These are phyloP conservation scores for Diospyros lotus DNA, from an alignment of 148 eudicot genomes.

Conservation along the genomic window DNA sequence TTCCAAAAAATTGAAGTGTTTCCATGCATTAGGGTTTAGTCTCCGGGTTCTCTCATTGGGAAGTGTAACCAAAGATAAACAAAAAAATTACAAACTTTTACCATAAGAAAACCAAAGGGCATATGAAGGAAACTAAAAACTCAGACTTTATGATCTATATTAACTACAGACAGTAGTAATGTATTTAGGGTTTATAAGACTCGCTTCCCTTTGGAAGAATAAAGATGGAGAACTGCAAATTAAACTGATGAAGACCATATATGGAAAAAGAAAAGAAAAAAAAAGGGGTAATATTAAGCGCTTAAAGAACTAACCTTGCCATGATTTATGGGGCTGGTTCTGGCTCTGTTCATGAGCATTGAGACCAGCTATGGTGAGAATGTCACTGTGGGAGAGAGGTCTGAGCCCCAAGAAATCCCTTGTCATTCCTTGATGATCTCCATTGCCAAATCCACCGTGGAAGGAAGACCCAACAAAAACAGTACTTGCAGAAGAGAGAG, in stretches of 20 bases:
- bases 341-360: slow-evolving; percentile 13
- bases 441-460: slow-evolving; percentile 6
- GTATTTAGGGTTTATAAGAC: too few relatives aligned
- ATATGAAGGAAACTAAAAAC: too few relatives aligned
- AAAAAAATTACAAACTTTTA: too few relatives aligned
- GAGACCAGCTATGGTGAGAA: slow-evolving; percentile 49
- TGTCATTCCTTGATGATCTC: slow-evolving; percentile 54
- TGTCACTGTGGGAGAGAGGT: slow-evolving; percentile 62
- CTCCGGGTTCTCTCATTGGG: too few relatives aligned
- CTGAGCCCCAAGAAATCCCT: slow-evolving; percentile 82
- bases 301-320: slow-evolving; percentile 38
- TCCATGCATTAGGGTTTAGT: too few relatives aligned
- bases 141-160: too few relatives aligned
- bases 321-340: slow-evolving; percentile 32
- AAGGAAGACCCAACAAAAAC: slow-evolving; percentile 28
- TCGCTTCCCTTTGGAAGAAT: too few relatives aligned
- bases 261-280: neutral
- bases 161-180: too few relatives aligned
- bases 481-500: slow-evolving; percentile 27
- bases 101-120: too few relatives aligned
- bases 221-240: too few relatives aligned
- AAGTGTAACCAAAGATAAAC: too few relatives aligned
- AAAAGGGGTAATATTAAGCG: neutral
- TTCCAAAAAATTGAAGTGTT: too few relatives aligned
- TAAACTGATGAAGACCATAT: neutral